phyloP scores from a whole-genome alignment of 2,329 filamentous ascomycete species.

The Fusarium ramigenum region DNA sequence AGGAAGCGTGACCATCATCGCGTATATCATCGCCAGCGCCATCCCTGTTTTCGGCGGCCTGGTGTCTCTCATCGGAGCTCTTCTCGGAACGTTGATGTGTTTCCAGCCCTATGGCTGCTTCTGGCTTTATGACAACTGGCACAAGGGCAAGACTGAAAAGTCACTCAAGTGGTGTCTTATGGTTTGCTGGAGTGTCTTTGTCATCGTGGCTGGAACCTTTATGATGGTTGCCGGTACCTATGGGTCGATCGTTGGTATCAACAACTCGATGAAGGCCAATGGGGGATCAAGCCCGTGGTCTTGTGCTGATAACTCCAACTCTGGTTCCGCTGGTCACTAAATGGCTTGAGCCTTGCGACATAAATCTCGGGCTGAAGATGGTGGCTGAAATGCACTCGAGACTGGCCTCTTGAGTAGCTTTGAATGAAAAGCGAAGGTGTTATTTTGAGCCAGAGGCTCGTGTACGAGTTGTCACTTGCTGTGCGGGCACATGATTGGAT shows the following conservation, averaged over 20 bases:
- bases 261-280: slow-evolving; percentile 46
- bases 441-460: not conserved
- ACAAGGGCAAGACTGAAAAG: slow-evolving; percentile 1
- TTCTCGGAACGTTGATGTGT: slow-evolving; percentile 44
- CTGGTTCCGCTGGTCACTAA: slow-evolving; percentile 16
- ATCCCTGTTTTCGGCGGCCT: slow-evolving; percentile 41
- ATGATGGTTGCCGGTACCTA: slow-evolving; percentile 57
- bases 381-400: not conserved
- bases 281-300: slow-evolving; percentile 53
- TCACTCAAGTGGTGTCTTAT: slow-evolving; percentile 18
- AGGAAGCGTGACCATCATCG: slow-evolving; percentile 33
- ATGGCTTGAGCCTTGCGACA: fast-evolving
- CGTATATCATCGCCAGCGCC: slow-evolving; percentile 42
- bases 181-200: slow-evolving; percentile 22
- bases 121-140: slow-evolving; percentile 45
- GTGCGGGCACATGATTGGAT: not conserved
- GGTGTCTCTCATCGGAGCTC: slow-evolving; percentile 45
- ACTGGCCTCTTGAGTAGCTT: not conserved
- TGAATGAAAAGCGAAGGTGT: not conserved
- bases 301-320: slow-evolving; percentile 55
- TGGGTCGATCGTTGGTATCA: slow-evolving; percentile 50
- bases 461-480: no score
- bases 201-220: slow-evolving; percentile 44
- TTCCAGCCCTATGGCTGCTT: slow-evolving; percentile 44
- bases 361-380: not conserved